Evolutionary conservation across 2,329 filamentous ascomycete genomes (phyloP), one percentile per base, ranked within the genome.

Genomic region (Aureobasidium lini): DNA sequence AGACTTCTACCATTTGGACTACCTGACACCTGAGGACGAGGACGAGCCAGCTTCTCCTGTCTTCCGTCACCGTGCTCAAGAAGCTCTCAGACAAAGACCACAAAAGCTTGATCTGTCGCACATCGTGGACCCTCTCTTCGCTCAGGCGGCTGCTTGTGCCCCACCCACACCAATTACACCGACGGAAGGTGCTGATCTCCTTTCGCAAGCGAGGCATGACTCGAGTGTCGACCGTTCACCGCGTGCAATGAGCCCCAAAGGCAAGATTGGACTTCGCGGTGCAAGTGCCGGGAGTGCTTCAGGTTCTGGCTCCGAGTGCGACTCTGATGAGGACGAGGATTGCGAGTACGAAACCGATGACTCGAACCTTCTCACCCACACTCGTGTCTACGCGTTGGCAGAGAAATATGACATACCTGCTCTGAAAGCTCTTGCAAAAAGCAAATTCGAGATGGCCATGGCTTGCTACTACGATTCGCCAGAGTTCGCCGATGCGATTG

Each of bases 381-480:
- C 76, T 13, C 74, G 75, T 56, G 74, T 80, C 40, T 80, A 80
- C 65, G 76, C 76, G 36, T 72, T 79, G 28, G 77, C 76, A 9
- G 77, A 79, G 66, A 79, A 79, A 70, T 80, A 79, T 66, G 76
- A 76, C 62, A 77, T 80, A 53, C 67, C 72, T 29, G 73, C 75
- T 34, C 68, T 80, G 42, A 80, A 80, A 66, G 65, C 69, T 8
- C 70, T 80, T 31, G 73, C 77, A 39, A 70, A 69, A 59, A 70
- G 67, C 49, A 80, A 79, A 64, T 79, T 79, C 64, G 72, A 76
- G 42, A 69, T 73, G 60, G 73, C 77, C 48, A 67, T 77, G 57
- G 71, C 75, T 18, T 70, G 71, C 63, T 75, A 78, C 63, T 72
- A 75, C 64, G 69, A 71, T 59, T 75, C 73, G 58, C 66, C 72